Conservation (phyloP, 768 basidiomycete genomes). For the Auriscalpium vulgare region DNA sequence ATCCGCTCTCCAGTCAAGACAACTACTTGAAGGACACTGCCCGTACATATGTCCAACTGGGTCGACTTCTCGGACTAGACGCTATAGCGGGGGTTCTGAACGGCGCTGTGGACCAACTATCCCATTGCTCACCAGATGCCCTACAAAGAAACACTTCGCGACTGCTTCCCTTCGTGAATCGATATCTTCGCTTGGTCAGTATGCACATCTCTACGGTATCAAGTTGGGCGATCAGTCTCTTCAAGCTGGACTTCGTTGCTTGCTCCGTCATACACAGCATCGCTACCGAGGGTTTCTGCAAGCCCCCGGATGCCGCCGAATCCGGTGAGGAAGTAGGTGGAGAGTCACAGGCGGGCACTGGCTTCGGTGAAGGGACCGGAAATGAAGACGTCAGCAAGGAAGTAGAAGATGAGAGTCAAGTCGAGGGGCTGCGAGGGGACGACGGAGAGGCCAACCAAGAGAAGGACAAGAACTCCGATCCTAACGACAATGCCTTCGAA, state of each 20-base stretch:
- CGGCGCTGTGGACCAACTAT: conserved; percentile 31
- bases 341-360: conserved; percentile 58
- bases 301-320: conserved; percentile 69
- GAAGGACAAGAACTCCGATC: conserved; percentile 26
- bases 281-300: conserved; percentile 86
- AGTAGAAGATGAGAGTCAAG: conserved; percentile 93
- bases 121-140: conserved; percentile 23
- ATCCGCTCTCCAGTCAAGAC: conserved; percentile 28
- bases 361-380: conserved; percentile 84
- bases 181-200: conserved; percentile 49
- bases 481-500: conserved; percentile 72
- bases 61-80: conserved; percentile 40
- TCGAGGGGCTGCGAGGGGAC: conserved; percentile 83
- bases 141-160: conserved; percentile 32
- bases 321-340: conserved; percentile 40
- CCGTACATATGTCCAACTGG: conserved; percentile 35
- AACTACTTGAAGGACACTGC: conserved; percentile 46
- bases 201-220: conserved; percentile 49
- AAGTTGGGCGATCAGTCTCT: conserved; percentile 65
- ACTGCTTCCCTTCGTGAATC: conserved; percentile 68
- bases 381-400: conserved; percentile 86
- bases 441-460: conserved; percentile 17
- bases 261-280: conserved; percentile 67
- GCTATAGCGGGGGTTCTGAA: conserved; percentile 35
- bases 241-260: conserved; percentile 79